A percentile compares a stretch with the other conserved stretches of the same genome.
phyloP scores from a whole-genome alignment of 2,329 filamentous ascomycete species.

The Cordyceps pruinosa region DNA sequence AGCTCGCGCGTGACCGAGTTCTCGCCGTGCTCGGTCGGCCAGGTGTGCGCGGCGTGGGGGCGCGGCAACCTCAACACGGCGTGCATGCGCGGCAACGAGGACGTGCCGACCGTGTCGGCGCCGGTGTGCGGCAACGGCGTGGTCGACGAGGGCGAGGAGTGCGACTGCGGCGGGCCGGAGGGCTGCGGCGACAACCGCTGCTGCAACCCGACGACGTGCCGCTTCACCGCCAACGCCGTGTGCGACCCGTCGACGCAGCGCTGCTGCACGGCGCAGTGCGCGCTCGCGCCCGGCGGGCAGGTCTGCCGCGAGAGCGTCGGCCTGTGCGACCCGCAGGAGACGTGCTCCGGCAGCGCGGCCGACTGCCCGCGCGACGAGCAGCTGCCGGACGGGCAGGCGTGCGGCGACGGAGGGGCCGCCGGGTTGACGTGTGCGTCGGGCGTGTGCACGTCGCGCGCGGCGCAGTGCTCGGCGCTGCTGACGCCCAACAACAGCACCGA shows the following conservation, averaged over 20 bases:
- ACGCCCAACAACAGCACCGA: slow-evolving; percentile 66
- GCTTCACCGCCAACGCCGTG: slow-evolving; percentile 61
- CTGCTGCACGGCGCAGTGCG: slow-evolving; percentile 58
- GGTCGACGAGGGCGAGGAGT: slow-evolving; percentile 79
- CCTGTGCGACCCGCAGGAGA: slow-evolving; percentile 70
- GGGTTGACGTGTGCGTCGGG: slow-evolving; percentile 70
- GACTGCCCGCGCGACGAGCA: slow-evolving; percentile 63
- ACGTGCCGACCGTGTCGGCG: slow-evolving; percentile 66
- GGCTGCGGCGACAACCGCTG: slow-evolving; percentile 64
- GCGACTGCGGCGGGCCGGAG: slow-evolving; percentile 70
- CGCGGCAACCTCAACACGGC: slow-evolving; percentile 63
- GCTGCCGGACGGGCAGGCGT: slow-evolving; percentile 57
- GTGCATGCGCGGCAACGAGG: slow-evolving; percentile 70
- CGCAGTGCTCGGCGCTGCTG: slow-evolving; percentile 76
- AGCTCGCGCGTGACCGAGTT: slow-evolving; percentile 61
- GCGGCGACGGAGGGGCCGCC: slow-evolving; percentile 48
- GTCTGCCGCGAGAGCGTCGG: slow-evolving; percentile 70
- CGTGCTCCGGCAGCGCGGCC: slow-evolving; percentile 60
- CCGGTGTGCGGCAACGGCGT: slow-evolving; percentile 86
- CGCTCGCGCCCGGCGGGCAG: slow-evolving; percentile 54
- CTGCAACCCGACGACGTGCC: slow-evolving; percentile 73
- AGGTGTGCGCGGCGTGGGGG: slow-evolving; percentile 74
- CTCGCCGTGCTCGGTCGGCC: slow-evolving; percentile 75
- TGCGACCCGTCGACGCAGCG: slow-evolving; percentile 69
- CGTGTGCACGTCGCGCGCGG: slow-evolving; percentile 76